These are phyloP conservation scores for Bryoerythrophyllum caledonicum DNA, from an alignment of 225 moss, liverwort and hornwort genomes.

Conservation along the genomic window DNA sequence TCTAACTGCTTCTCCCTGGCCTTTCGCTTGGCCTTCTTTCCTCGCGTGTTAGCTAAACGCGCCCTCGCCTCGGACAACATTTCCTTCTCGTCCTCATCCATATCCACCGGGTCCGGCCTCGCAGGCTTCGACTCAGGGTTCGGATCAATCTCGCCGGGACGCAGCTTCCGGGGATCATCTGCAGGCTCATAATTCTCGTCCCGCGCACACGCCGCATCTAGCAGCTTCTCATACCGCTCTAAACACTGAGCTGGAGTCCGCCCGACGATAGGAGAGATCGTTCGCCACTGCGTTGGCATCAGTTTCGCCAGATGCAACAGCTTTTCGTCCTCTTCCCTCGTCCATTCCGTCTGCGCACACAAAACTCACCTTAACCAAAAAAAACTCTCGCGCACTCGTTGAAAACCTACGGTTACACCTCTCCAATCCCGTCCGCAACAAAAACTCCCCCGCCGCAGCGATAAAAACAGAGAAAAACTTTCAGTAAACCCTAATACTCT, in stretches of 20 bases:
- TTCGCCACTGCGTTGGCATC: slow-evolving; percentile 97
- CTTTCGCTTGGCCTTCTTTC: slow-evolving; percentile 96
- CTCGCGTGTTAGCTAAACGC: slow-evolving; percentile 87
- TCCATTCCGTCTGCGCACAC: slow-evolving; percentile 82
- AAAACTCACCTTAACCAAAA: not conserved
- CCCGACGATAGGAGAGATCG: slow-evolving; percentile 93
- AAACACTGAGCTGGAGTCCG: slow-evolving; percentile 92
- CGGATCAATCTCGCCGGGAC: slow-evolving; percentile 93
- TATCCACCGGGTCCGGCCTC: slow-evolving; percentile 92
- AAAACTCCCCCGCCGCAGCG: not conserved
- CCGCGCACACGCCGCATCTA: slow-evolving; percentile 92
- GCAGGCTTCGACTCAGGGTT: slow-evolving; percentile 96
- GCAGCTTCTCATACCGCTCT: slow-evolving; percentile 87
- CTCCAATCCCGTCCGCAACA: not conserved
- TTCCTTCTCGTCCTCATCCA: slow-evolving; percentile 99
- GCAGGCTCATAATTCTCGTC: slow-evolving; percentile 95
- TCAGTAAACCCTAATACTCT: slow-evolving; percentile 36
- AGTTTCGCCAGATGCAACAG: slow-evolving; percentile 92
- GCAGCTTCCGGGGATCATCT: slow-evolving; percentile 91
- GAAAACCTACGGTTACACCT: slow-evolving; percentile 26
- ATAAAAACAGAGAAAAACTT: not conserved
- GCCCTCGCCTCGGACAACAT: slow-evolving; percentile 96
- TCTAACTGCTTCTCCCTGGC: slow-evolving; percentile 92
- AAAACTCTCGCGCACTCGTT: too few species aligned
- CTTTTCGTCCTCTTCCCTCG: slow-evolving; percentile 96